These are phyloP conservation scores for Berberis vulgaris DNA, from an alignment of 164 flowering plant species.

Conservation along the genomic window DNA sequence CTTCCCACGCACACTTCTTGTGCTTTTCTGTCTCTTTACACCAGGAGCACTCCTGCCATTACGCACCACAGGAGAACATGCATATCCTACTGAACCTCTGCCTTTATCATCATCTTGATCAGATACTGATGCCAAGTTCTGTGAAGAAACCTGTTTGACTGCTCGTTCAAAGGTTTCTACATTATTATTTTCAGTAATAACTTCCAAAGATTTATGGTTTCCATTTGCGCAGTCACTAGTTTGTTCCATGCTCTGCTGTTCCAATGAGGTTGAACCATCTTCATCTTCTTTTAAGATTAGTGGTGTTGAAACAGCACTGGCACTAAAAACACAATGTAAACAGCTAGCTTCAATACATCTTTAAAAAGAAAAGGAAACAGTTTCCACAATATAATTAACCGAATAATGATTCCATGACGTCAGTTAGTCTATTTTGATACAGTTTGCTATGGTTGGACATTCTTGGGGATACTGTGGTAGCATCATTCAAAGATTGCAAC, in stretches of 20 bases:
- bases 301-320: conserved; percentile 24
- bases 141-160: conserved; percentile 9
- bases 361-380: not conserved
- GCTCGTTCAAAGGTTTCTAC: conserved; percentile 6
- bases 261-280: conserved; percentile 9
- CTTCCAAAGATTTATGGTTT: conserved; percentile 26
- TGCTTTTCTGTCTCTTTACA: conserved; percentile 2
- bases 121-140: conserved; percentile 9
- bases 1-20: conserved; percentile 2
- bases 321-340: conserved; percentile 6
- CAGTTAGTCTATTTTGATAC: no score
- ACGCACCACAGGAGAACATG: conserved; percentile 11
- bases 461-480: no score
- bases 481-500: no score
- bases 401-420: no score
- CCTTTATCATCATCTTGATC: conserved; percentile 14
- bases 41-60: conserved; percentile 12
- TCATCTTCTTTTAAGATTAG: conserved; percentile 17
- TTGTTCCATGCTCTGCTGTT: conserved; percentile 23
- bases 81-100: conserved; percentile 15
- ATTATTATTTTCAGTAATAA: conserved; percentile 12
- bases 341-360: not conserved
- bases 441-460: no score
- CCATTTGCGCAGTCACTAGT: conserved; percentile 22
- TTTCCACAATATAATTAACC: no score